phyloP scores from a whole-genome alignment of 495 filamentous ascomycete species.

The Tuber brumale region DNA sequence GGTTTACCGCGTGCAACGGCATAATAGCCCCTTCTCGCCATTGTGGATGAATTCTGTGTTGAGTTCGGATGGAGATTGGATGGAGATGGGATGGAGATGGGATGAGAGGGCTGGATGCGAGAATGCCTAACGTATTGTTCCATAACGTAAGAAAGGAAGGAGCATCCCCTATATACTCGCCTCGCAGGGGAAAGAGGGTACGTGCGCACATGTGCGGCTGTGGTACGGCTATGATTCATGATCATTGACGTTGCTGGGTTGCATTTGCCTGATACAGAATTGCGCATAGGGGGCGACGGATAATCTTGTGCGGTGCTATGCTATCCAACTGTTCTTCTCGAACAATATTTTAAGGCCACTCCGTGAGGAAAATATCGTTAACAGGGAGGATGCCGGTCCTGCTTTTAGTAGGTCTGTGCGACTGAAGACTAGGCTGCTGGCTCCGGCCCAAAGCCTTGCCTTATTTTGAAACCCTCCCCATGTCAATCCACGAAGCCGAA shows the following conservation, averaged over 20 bases:
- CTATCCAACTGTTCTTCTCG: not conserved
- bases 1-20: not conserved
- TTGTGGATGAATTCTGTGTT: not conserved
- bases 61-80: not conserved
- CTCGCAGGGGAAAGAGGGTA: not conserved
- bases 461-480: not conserved
- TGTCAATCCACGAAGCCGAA: not conserved
- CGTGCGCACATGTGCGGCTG: not conserved
- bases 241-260: not conserved
- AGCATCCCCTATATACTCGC: not conserved
- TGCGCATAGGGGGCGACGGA: not conserved
- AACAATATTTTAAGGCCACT: not conserved
- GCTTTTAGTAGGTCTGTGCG: slow-evolving; percentile 1
- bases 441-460: not conserved
- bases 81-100: slow-evolving; percentile 3
- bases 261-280: not conserved
- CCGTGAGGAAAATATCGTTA: not conserved
- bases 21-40: not conserved
- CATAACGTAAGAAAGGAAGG: not conserved
- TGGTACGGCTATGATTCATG: not conserved
- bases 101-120: not conserved
- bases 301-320: not conserved
- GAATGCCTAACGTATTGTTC: not conserved
- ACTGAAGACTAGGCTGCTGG: not conserved
- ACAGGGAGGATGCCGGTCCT: not conserved